Conservation (phyloP, 2,329 filamentous ascomycete species). For the Cylindrodendrum hubeiense region DNA sequence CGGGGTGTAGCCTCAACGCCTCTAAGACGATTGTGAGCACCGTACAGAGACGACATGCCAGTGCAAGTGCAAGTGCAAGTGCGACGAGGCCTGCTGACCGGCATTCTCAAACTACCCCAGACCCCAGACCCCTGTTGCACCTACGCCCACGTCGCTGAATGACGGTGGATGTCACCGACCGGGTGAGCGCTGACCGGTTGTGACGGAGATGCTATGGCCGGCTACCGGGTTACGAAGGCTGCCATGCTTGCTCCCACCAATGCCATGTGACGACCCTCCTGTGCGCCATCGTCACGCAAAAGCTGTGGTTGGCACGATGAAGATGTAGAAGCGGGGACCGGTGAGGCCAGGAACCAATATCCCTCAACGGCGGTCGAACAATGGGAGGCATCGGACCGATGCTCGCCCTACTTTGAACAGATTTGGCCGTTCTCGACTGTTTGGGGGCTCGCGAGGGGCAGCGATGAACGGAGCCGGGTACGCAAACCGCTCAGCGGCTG, state of each 20-base stretch:
- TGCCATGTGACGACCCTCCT: constrained; percentile 41
- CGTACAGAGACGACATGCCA: constrained; percentile 5
- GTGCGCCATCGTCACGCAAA: constrained; percentile 45
- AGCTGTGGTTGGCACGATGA: constrained; percentile 42
- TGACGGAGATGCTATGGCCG: constrained; percentile 20
- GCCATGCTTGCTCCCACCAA: constrained; percentile 27
- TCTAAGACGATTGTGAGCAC: constrained; percentile 27
- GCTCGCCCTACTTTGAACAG: constrained; percentile 29
- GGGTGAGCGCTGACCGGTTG: constrained; percentile 36
- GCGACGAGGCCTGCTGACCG: constrained; percentile 26
- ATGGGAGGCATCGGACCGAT: constrained; percentile 37
- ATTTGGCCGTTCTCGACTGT: constrained; percentile 1
- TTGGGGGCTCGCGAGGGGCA: neutral
- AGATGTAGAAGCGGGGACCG: constrained; percentile 42
- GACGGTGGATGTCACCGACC: constrained; percentile 1
- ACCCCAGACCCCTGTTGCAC: constrained; percentile 20
- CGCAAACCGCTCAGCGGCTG: neutral
- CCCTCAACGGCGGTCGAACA: constrained; percentile 27
- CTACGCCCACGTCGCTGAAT: constrained; percentile 14
- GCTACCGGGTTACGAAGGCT: constrained; percentile 20
- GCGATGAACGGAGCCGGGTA: neutral
- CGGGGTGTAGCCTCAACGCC: constrained; percentile 20
- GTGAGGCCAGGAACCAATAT: constrained; percentile 40
- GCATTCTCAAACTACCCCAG: constrained; percentile 24
- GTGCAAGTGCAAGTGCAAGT: constrained; percentile 17